Evolutionary conservation across 2,329 filamentous ascomycete species (phyloP).

Genomic region (Blastomyces parvus): DNA sequence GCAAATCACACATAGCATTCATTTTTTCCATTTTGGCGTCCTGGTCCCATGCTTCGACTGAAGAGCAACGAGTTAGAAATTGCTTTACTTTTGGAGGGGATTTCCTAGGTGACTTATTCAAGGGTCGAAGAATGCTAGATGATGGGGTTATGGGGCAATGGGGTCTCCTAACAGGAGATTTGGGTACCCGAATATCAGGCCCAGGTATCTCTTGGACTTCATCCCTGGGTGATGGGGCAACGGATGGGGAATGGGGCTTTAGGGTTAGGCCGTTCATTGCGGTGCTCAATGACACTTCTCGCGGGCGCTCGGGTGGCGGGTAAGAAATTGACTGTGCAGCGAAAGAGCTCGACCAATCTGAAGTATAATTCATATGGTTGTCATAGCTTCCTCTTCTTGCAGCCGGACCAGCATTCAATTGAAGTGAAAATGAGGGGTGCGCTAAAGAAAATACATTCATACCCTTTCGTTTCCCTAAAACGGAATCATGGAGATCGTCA

Average conservation of each 20-base stretch:
- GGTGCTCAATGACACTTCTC: conserved; percentile 31
- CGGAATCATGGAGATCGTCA: conserved; percentile 28
- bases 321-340: conserved; percentile 16
- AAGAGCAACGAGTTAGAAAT: conserved; percentile 66
- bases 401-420: conserved; percentile 13
- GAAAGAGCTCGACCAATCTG: conserved; percentile 23
- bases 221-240: conserved; percentile 24
- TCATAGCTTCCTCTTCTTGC: conserved; percentile 19
- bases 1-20: conserved; percentile 60
- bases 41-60: conserved; percentile 69
- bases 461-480: conserved; percentile 45
- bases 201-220: conserved; percentile 13
- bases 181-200: conserved; percentile 17
- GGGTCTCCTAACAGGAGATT: conserved; percentile 23
- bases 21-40: conserved; percentile 66
- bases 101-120: conserved; percentile 25
- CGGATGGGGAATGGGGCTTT: conserved; percentile 13
- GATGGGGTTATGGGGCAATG: conserved; percentile 17
- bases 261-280: conserved; percentile 27
- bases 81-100: conserved; percentile 32
- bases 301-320: conserved; percentile 9
- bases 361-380: conserved; percentile 20
- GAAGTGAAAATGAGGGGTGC: conserved; percentile 19
- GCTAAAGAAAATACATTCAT: conserved; percentile 34
- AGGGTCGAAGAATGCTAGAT: conserved; percentile 28